Percentiles rank a stretch among this genome's conserved stretches.
phyloP scores from a whole-genome alignment of 805 yeast species.

The Lachancea meyersii region DNA sequence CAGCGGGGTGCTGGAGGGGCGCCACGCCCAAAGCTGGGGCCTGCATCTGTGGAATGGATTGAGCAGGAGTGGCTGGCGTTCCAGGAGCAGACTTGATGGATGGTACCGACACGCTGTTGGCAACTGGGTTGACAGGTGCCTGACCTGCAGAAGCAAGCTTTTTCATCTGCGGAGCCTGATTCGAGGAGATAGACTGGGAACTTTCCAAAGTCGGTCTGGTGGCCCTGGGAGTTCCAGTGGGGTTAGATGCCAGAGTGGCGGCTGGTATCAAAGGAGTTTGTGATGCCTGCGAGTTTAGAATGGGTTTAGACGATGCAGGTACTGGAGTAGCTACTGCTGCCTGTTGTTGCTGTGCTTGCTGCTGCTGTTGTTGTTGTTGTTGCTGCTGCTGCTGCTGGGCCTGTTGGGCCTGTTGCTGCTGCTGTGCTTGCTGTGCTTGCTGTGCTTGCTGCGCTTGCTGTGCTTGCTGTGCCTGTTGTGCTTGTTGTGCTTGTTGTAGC shows the following conservation, averaged over 20 bases:
- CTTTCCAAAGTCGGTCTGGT: slow-evolving; percentile 11
- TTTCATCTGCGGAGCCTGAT: slow-evolving; percentile 9
- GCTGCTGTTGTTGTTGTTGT: slow-evolving; percentile 6
- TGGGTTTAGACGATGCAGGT: slow-evolving; percentile 2
- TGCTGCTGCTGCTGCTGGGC: slow-evolving; percentile 15
- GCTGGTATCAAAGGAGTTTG: slow-evolving; percentile 3
- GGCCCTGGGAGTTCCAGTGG: slow-evolving; percentile 8
- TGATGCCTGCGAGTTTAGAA: slow-evolving; percentile 3
- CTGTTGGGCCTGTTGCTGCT: slow-evolving; percentile 10
- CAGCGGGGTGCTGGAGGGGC: slow-evolving; percentile 12
- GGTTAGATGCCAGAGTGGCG: slow-evolving; percentile 2
- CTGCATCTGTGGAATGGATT: slow-evolving; percentile 2
- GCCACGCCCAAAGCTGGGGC: slow-evolving; percentile 1
- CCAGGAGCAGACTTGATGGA: slow-evolving; percentile 9
- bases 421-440: slow-evolving; percentile 1
- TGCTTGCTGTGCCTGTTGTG: slow-evolving; percentile 13
- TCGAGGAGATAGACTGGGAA: slow-evolving; percentile 9
- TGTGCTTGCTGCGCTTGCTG: slow-evolving; percentile 7
- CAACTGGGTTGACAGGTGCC: neutral
- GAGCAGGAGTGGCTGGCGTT: slow-evolving; percentile 6
- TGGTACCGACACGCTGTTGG: neutral
- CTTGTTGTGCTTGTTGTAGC: slow-evolving; percentile 12
- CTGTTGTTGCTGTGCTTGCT: slow-evolving; percentile 5
- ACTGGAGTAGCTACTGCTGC: slow-evolving; percentile 14
- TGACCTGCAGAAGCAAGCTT: slow-evolving; percentile 6